Conservation (phyloP, 2,329 filamentous ascomycete genomes). For the Xylariales sp. region DNA sequence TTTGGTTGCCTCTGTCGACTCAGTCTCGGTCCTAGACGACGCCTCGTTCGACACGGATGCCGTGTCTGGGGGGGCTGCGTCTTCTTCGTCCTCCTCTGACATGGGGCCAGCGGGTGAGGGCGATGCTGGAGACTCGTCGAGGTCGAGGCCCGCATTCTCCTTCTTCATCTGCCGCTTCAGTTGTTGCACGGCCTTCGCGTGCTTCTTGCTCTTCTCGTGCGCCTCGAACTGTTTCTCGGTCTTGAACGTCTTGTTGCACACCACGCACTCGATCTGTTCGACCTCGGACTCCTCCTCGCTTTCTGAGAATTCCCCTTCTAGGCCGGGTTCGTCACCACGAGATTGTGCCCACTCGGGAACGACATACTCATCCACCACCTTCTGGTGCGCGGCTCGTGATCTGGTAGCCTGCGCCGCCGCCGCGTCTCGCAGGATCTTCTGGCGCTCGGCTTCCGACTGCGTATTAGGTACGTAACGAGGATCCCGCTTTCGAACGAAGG, state of each 20-base stretch:
- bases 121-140: conserved; percentile 9
- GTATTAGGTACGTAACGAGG: conserved; percentile 75
- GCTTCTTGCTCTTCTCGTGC: conserved; percentile 96
- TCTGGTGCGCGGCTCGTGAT: conserved; percentile 74
- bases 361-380: conserved; percentile 59
- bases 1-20: not conserved
- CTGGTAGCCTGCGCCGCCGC: conserved; percentile 80
- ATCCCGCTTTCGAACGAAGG: conserved; percentile 87
- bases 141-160: conserved; percentile 58
- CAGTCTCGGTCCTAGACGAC: not conserved
- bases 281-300: conserved; percentile 50
- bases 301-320: conserved; percentile 54
- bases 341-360: conserved; percentile 73
- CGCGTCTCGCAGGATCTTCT: conserved; percentile 70
- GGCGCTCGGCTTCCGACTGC: conserved; percentile 75
- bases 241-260: conserved; percentile 77
- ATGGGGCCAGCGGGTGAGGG: conserved; percentile 2
- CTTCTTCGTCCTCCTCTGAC: conserved; percentile 8
- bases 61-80: not conserved
- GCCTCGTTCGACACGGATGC: not conserved
- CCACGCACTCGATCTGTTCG: conserved; percentile 67
- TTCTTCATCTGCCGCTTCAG: conserved; percentile 77
- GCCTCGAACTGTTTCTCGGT: conserved; percentile 88
- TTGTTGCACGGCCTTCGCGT: conserved; percentile 78
- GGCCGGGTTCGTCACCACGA: conserved; percentile 45